Conservation (phyloP, 768 basidiomycete species). For the Psilocybe azurescens region DNA sequence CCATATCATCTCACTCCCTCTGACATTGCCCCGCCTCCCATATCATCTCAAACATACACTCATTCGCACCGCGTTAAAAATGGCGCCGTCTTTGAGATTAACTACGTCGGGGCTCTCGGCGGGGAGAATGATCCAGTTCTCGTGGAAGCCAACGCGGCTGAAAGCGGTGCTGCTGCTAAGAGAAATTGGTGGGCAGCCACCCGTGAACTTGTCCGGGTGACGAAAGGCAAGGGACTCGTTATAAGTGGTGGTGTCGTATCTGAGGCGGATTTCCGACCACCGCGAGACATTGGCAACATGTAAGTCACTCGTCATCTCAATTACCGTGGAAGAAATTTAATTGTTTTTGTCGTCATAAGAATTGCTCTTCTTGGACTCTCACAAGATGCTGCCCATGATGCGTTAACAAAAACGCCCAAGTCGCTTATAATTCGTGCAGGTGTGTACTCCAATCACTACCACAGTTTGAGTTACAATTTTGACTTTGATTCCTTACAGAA, state of each 20-base stretch:
- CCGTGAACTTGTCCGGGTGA: conserved; percentile 77
- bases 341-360: conserved; percentile 37
- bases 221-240: conserved; percentile 79
- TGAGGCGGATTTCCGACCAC: conserved; percentile 68
- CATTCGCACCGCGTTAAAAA: conserved; percentile 82
- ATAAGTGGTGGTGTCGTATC: conserved; percentile 71
- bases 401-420: conserved; percentile 64
- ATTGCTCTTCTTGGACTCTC: conserved; percentile 70
- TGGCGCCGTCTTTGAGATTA: conserved; percentile 84
- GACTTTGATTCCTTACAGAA: conserved; percentile 45
- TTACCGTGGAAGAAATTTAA: neutral
- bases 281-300: conserved; percentile 80
- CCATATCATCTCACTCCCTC: conserved; percentile 81
- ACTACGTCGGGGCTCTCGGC: conserved; percentile 76
- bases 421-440: conserved; percentile 76
- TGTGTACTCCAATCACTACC: conserved; percentile 40
- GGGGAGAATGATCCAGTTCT: conserved; percentile 58
- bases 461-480: neutral
- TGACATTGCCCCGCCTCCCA: conserved; percentile 77
- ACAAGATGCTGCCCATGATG: conserved; percentile 70
- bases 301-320: conserved; percentile 35
- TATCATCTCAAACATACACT: conserved; percentile 86
- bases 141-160: conserved; percentile 51
- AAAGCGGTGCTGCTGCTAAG: conserved; percentile 60
- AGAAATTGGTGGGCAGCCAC: conserved; percentile 87